phyloP scores from a whole-genome alignment of 2,329 filamentous ascomycete genomes.

The Endoconidiophora polonica region DNA sequence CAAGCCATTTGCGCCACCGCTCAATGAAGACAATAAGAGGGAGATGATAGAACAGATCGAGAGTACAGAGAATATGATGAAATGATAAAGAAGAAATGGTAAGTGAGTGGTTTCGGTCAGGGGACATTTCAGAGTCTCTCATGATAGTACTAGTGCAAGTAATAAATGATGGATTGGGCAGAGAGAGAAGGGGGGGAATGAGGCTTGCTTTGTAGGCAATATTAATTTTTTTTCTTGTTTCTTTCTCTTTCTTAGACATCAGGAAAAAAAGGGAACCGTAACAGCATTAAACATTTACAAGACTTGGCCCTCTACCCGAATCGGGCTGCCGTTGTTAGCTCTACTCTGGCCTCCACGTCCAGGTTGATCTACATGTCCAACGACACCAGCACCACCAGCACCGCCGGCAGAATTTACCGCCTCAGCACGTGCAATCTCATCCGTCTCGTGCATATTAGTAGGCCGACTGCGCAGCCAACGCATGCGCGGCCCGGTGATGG shows the following conservation, averaged over 20 bases:
- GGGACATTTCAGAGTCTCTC: no score
- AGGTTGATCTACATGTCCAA: not conserved
- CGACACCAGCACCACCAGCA: not conserved
- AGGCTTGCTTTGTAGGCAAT: no score
- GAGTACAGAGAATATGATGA: no score
- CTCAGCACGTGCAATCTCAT: conserved; percentile 49
- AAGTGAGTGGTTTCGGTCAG: no score
- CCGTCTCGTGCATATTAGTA: conserved; percentile 60
- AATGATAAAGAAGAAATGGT: no score
- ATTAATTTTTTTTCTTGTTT: no score
- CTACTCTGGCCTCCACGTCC: not conserved
- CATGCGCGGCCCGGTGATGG: conserved; percentile 84
- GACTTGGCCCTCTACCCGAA: conserved; percentile 6
- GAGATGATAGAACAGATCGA: not conserved
- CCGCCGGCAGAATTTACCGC: conserved; percentile 18
- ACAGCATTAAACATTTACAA: not conserved
- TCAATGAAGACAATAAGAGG: not conserved
- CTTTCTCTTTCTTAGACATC: not conserved
- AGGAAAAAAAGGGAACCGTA: not conserved
- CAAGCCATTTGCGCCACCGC: no score
- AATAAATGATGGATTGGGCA: no score
- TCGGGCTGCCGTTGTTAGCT: conserved; percentile 9
- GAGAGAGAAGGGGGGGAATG: no score
- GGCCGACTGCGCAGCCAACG: conserved; percentile 87
- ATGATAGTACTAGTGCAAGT: no score